Conservation (phyloP, 1,284 basidiomycete genomes). For the Hymenochaete sp. region DNA sequence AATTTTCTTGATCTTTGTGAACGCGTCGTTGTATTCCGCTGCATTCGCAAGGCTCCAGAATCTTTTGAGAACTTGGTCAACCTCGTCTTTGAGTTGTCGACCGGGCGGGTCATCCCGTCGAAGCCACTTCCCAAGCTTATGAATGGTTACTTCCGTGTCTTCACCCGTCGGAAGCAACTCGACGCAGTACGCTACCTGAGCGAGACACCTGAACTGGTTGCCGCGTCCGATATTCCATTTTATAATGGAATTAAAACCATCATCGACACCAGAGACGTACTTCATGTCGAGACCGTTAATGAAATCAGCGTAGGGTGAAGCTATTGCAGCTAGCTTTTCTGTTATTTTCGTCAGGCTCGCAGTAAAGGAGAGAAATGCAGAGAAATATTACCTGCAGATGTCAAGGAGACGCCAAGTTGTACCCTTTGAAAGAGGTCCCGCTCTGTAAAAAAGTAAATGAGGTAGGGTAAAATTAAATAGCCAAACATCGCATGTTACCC, state of each 20-base stretch:
- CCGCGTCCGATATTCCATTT: constrained; percentile 55
- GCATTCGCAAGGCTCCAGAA: constrained; percentile 46
- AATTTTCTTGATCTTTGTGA: constrained; percentile 40
- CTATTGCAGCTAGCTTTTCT: constrained; percentile 68
- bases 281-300: constrained; percentile 44
- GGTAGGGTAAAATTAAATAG: no score
- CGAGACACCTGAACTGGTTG: constrained; percentile 61
- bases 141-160: constrained; percentile 36
- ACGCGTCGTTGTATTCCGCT: constrained; percentile 33
- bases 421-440: constrained; percentile 71
- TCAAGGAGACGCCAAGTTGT: constrained; percentile 61
- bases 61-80: constrained; percentile 40
- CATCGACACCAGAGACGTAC: constrained; percentile 35
- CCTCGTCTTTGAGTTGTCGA: constrained; percentile 37
- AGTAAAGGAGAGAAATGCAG: not conserved
- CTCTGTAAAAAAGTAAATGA: no score
- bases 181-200: constrained; percentile 56
- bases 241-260: constrained; percentile 41
- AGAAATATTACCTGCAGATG: constrained; percentile 47
- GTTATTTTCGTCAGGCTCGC: constrained; percentile 3
- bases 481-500: no score
- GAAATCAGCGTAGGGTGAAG: constrained; percentile 51
- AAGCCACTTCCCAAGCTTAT: constrained; percentile 54
- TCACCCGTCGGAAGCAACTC: constrained; percentile 40
- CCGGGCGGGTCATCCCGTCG: constrained; percentile 35